phyloP scores from a whole-genome alignment of 495 filamentous ascomycete species.

The Penicillium manginii region DNA sequence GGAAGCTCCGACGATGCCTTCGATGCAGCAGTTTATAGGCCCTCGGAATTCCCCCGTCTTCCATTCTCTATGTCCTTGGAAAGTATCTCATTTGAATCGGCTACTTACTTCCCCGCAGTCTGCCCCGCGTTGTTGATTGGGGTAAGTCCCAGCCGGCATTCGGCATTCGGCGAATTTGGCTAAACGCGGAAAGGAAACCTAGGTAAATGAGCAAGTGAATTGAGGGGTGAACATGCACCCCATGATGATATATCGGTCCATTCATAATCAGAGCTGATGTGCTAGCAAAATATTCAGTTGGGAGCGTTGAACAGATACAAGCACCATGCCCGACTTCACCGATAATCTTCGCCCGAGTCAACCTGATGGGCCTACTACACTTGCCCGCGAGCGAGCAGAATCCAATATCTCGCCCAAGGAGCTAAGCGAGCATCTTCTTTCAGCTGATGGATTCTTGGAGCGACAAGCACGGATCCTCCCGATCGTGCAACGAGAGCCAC shows the following conservation, averaged over 20 bases:
- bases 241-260: background rate
- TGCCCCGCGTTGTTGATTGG: constrained; percentile 13
- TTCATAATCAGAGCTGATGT: background rate
- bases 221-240: background rate
- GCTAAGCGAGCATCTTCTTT: constrained; percentile 44
- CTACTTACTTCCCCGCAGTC: constrained; percentile 26
- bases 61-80: background rate
- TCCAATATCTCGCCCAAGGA: constrained; percentile 43
- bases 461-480: constrained; percentile 45
- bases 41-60: constrained; percentile 5
- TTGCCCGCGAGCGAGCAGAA: constrained; percentile 40
- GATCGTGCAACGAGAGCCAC: constrained; percentile 39
- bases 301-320: background rate
- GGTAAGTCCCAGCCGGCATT: constrained; percentile 19
- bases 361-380: constrained; percentile 39
- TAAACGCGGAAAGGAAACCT: background rate
- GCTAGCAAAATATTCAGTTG: background rate
- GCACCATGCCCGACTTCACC: constrained; percentile 50
- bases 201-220: constrained; percentile 3
- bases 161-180: constrained; percentile 28
- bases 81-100: constrained; percentile 12
- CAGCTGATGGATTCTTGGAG: constrained; percentile 41
- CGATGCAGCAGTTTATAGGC: background rate
- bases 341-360: constrained; percentile 46
- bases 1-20: background rate